Conservation (phyloP, 306 rosid genomes). For the Acacia melanoxylon region DNA sequence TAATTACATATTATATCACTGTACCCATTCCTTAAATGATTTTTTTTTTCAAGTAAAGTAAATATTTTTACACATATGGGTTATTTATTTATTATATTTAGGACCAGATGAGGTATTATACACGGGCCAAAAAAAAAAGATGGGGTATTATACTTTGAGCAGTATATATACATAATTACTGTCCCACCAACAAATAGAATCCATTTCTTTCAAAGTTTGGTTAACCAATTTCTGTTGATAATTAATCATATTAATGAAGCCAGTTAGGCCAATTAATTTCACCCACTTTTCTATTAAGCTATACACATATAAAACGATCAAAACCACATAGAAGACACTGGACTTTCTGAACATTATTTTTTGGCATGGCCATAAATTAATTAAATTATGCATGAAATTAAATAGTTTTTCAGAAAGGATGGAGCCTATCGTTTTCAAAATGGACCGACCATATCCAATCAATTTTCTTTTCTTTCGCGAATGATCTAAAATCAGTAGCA, state of each 20-base stretch:
- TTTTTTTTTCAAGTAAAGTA: too few species aligned
- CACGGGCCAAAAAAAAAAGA: background rate
- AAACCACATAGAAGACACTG: slow-evolving; percentile 26
- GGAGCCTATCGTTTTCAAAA: slow-evolving; percentile 19
- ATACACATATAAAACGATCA: background rate
- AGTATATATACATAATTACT: background rate
- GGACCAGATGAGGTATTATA: too few species aligned
- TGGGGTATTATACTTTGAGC: too few species aligned
- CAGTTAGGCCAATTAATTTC: slow-evolving; percentile 31
- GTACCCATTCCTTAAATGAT: too few species aligned
- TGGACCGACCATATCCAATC: slow-evolving; percentile 32
- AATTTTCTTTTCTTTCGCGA: background rate
- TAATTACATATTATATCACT: too few species aligned
- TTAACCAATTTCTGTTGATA: slow-evolving; percentile 23
- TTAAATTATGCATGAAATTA: background rate
- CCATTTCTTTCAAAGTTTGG: slow-evolving; percentile 32
- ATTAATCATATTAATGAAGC: slow-evolving; percentile 4
- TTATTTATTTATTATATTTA: too few species aligned
- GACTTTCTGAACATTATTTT: slow-evolving; percentile 18
- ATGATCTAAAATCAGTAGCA: background rate
- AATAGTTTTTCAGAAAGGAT: background rate
- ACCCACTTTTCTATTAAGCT: slow-evolving; percentile 28
- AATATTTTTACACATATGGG: too few species aligned
- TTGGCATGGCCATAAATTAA: background rate
- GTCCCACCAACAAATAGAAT: slow-evolving; percentile 5